Base-by-base conservation (phyloP, 148 eudicot species). In the Rhododendron kiyosumense region DNA sequence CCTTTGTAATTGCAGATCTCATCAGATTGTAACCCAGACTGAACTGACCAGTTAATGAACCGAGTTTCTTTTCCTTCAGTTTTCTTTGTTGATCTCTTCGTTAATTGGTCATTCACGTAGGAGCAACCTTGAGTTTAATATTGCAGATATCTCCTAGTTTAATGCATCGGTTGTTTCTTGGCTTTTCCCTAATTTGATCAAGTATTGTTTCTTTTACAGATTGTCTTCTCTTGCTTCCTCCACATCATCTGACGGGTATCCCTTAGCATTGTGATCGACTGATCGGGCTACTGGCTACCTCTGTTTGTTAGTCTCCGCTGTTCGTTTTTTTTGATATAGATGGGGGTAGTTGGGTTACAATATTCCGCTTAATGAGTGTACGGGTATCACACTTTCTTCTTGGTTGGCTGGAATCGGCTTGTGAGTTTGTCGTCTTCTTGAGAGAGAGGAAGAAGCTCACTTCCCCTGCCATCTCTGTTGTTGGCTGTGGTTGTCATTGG, bases 381-480 rank as follows among this genome's bases (percentile, higher is more conserved):
- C 69, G 8, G 48, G 80, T 81, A 22, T 84, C 76, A 14, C 69
- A 85, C 30, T 43, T 28, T 63, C 41, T 78, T 71, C 69, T 12
- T 52, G 46, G 57, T 76, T 67, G 45, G 54, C 79, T 84, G 76
- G 88, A 84, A 51, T 74, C 84, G 85, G 90, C 89, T 84, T 43
- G 86, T 83, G 94, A 89, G 91, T 85, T 91, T 86, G 93, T 94
- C 86, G 87, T 80, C 86, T 80, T 84, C 81, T 86, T 77, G 86
- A 84, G 92, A 48, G 90, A 81, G 91, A 86, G 83, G 89, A 84
- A 86, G 85, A 83, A 89, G 87, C 89, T 89, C 91, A 88, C 94
- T 89, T 87, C 88, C 38, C 84, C 87, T 20, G 89, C 89, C 92
- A 88, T 78, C 88, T 87, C 76, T 57, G 77, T 89, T 81, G 84